Conservation (phyloP, 2,329 filamentous ascomycete genomes). For the Epichloe sibirici region DNA sequence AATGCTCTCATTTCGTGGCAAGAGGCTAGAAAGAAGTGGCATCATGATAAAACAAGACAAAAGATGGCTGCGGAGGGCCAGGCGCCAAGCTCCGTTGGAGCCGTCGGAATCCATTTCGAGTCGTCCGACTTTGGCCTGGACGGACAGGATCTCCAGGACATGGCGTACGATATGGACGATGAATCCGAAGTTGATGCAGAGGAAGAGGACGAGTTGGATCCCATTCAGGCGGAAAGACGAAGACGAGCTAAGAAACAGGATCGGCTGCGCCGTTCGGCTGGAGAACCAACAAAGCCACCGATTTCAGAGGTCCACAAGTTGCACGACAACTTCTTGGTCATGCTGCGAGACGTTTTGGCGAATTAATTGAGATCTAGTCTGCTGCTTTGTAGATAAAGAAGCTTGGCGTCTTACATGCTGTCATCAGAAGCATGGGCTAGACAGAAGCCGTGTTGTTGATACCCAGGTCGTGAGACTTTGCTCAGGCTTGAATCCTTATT, state of each 20-base stretch:
- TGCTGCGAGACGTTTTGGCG: slow-evolving; percentile 72
- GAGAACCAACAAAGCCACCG: slow-evolving; percentile 70
- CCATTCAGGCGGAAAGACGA: slow-evolving; percentile 75
- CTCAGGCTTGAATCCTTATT: background rate
- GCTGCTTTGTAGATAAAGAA: background rate
- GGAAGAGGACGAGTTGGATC: slow-evolving; percentile 68
- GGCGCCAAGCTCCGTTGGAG: slow-evolving; percentile 33
- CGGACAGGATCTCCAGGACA: slow-evolving; percentile 73
- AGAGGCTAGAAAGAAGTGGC: slow-evolving; percentile 92
- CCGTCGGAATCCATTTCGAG: slow-evolving; percentile 52
- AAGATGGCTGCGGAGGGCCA: slow-evolving; percentile 87
- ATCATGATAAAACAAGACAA: slow-evolving; percentile 91
- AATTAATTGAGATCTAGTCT: slow-evolving; percentile 33
- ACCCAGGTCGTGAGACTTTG: background rate
- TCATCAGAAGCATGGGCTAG: background rate
- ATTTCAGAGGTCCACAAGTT: slow-evolving; percentile 73
- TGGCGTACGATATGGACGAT: slow-evolving; percentile 63
- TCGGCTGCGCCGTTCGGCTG: slow-evolving; percentile 64
- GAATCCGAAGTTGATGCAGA: slow-evolving; percentile 59
- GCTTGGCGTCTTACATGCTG: background rate
- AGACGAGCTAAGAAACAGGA: slow-evolving; percentile 68
- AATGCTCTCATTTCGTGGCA: slow-evolving; percentile 86
- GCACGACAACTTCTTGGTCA: slow-evolving; percentile 65
- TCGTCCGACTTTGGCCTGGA: slow-evolving; percentile 84
- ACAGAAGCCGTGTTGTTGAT: background rate